A percentile compares a stretch with the other conserved stretches of the same genome.
Evolutionary conservation across 202 grass and related monocot species (phyloP).

Genomic region (Zizania palustris): DNA sequence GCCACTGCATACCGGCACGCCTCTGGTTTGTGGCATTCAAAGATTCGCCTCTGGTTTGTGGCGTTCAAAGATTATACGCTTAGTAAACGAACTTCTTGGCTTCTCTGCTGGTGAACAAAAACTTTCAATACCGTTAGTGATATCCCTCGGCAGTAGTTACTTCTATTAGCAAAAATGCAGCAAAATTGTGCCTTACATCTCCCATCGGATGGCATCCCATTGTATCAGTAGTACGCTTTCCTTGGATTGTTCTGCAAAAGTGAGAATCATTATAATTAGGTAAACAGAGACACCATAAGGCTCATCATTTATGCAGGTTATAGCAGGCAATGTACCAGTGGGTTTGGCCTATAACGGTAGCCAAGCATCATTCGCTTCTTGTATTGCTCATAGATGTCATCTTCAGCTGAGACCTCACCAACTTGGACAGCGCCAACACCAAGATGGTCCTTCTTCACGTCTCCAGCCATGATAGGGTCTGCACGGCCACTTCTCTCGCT

Average conservation of each 20-base stretch:
- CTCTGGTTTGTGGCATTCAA: constrained; percentile 27
- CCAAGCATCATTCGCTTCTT: constrained; percentile 99
- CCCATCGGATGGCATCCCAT: neutral
- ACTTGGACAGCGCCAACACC: constrained; percentile 85
- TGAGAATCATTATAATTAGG: constrained; percentile 1
- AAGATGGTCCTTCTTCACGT: constrained; percentile 85
- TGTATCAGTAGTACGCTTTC: constrained; percentile 78
- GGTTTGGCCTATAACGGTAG: constrained; percentile 87
- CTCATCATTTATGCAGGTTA: constrained; percentile 24
- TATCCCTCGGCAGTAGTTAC: constrained; percentile 33
- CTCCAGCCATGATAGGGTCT: constrained; percentile 86
- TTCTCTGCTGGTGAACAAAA: constrained; percentile 58
- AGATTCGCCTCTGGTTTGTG: constrained; percentile 19
- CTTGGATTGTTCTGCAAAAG: constrained; percentile 83
- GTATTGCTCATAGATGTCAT: constrained; percentile 99
- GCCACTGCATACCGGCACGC: constrained; percentile 27
- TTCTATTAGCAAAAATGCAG: constrained; percentile 36
- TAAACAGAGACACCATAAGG: neutral
- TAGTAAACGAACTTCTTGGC: constrained; percentile 43
- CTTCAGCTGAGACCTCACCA: constrained; percentile 76
- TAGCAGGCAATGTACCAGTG: constrained; percentile 63
- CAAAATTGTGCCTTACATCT: constrained; percentile 54
- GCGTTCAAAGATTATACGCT: constrained; percentile 43
- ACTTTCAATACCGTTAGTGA: constrained; percentile 49
- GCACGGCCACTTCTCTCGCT: constrained; percentile 79